These are phyloP conservation scores for Didymella glomerata DNA, from an alignment of 2,329 filamentous ascomycete genomes.

Conservation along the genomic window DNA sequence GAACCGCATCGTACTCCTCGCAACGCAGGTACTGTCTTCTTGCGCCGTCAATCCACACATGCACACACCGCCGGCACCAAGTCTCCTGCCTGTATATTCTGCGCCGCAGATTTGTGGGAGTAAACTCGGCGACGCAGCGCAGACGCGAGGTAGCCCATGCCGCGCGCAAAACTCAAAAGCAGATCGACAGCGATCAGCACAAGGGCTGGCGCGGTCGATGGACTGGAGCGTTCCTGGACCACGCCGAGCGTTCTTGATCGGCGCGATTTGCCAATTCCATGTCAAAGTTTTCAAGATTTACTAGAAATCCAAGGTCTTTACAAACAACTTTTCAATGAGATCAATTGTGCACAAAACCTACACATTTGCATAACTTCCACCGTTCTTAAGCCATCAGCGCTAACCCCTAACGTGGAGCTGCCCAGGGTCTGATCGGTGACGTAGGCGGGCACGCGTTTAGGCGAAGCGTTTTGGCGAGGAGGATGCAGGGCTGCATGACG, in stretches of 20 bases:
- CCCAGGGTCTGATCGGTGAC: constrained; percentile 15
- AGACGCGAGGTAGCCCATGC: background rate
- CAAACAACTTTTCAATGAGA: background rate
- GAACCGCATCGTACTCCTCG: constrained; percentile 13
- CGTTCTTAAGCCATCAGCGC: background rate
- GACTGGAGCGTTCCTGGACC: background rate
- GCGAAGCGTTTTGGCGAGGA: constrained; percentile 5
- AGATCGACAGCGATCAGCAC: constrained; percentile 7
- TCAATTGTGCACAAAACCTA: too few species aligned
- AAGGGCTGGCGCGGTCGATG: background rate
- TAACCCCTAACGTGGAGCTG: background rate
- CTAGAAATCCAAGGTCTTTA: background rate
- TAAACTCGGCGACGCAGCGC: constrained; percentile 1
- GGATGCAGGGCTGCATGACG: constrained; percentile 13
- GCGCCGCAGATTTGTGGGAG: background rate
- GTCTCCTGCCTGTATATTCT: background rate
- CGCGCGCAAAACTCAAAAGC: constrained; percentile 16
- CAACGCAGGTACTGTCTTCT: background rate
- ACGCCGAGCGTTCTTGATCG: background rate
- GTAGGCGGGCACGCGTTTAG: constrained; percentile 7
- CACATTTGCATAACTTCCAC: background rate
- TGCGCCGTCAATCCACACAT: background rate
- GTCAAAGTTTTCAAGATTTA: background rate
- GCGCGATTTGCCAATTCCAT: background rate
- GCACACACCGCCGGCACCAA: background rate